Evolutionary conservation across 1,284 basidiomycete genomes (phyloP), one percentile per base, ranked within the genome.

Genomic region (Irpex sp.): DNA sequence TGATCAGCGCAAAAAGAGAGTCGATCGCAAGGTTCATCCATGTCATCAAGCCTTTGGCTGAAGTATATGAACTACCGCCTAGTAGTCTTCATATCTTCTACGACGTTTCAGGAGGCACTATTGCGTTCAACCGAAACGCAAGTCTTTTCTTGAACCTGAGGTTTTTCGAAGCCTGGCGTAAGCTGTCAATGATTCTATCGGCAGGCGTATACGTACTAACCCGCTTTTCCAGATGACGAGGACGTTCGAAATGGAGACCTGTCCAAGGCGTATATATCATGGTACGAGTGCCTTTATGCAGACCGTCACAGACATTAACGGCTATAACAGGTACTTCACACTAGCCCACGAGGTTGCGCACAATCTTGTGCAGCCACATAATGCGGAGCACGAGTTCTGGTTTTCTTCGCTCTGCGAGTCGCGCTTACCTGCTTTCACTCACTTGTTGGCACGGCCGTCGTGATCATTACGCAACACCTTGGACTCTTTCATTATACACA

Each of bases 61-160:
- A 79, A 52, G 76, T 92, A 34, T 93, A 90, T 71, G 78, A 79
- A 54, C 80, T 93, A 34, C 85, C 89, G 0, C 79, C 86, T 15
- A 79, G 84, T 0, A 91, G 89, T 62, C 71, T 98, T 66, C 93
- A 96, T 70, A 84, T 99, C 2, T 98, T 98, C 74, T 91, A 89
- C 75, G 96, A 99, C 72, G 73, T 82, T 8, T 78, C 80, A 5
- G 96, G 96, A 1, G 91, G 88, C 1, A 78, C 91, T 17, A 97
- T 98, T 65, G 97, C 96, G 0, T 98, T 98, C 81, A 99, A 98
- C 75, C 82, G 94, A 36, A 89, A 87, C 59, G 95, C 94, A 2
- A 91, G 91, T 64, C 82, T 99, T 36, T 98, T 95, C 78, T 79
- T 98, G 68, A 98, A 98, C 73, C 78, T 96, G 31, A 82, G 94